Base-by-base conservation (phyloP, 345 rosid species). In the Hibiscus syriacus region DNA sequence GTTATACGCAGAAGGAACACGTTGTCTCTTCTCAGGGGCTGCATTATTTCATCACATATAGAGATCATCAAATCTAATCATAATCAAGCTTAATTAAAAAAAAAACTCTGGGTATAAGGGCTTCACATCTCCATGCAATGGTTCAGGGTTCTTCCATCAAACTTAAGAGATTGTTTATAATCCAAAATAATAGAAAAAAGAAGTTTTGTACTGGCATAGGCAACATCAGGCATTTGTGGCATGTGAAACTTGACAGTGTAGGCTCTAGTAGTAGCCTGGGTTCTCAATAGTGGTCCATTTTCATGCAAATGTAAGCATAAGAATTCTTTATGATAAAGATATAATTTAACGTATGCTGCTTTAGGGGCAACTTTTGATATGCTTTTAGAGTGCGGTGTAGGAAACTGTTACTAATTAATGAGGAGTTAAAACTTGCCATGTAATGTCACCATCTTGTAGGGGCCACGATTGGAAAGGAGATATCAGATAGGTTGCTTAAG, bases 1-100 rank as follows among this genome's bases (percentile, higher is more conserved):
- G 80, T 93, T 93, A 78, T 93, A 93, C 29, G 98, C 98, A 19
- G 98, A 93, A 50, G 98, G 98, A 80, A 90, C 94, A 7, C 98
- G 97, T 43, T 90, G 98, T 71, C 96, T 82, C 84, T 93, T 93
- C 90, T 93, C 97, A 0, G 97, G 98, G 1, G 98, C 97, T 90
- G 90, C 80, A 75, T 71, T 27, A 45, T 55, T 58, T 38, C 27
- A 49, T 26, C 38, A 29, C 53, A 69, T 53, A 7, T 8, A 7
- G 4, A 2, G 25, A 39, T 66, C 8, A 6, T 46, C 64, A 46
- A 41, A 27, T 26, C 8, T 23, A 63, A 46, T 54, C 12, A 72
- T 14, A 64, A 26, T 14, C 36, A 27, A 38, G 17, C 50, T 45
- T 45, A 13, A 4, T 45, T 16, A 45, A 45, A 3, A 17, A 3